Conservation (phyloP, 805 yeast species). For the Suhomyces emberorum region DNA sequence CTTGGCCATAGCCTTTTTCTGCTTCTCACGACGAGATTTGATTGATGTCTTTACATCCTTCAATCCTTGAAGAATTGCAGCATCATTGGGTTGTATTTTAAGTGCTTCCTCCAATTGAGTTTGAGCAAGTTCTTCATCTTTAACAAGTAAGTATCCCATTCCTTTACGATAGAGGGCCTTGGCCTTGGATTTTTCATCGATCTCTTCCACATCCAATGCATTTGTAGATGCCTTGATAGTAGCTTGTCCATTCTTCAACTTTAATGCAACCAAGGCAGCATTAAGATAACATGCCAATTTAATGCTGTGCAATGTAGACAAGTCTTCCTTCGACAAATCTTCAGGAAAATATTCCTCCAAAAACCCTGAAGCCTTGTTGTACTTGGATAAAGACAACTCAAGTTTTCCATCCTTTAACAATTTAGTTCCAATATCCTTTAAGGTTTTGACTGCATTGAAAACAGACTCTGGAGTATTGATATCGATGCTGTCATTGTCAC, state of each 20-base stretch:
- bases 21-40: slow-evolving; percentile 58
- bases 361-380: slow-evolving; percentile 67
- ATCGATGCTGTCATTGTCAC: slow-evolving; percentile 69
- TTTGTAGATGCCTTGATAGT: slow-evolving; percentile 59
- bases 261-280: slow-evolving; percentile 70
- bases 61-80: slow-evolving; percentile 64
- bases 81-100: slow-evolving; percentile 63
- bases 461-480: slow-evolving; percentile 60
- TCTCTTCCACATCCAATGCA: slow-evolving; percentile 58
- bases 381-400: slow-evolving; percentile 60
- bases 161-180: slow-evolving; percentile 90
- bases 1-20: slow-evolving; percentile 71
- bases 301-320: slow-evolving; percentile 47
- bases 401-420: slow-evolving; percentile 65
- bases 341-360: slow-evolving; percentile 73
- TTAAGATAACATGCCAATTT: slow-evolving; percentile 68
- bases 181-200: slow-evolving; percentile 67
- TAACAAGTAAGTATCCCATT: slow-evolving; percentile 57
- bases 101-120: slow-evolving; percentile 64
- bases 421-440: slow-evolving; percentile 77
- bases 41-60: slow-evolving; percentile 52
- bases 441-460: slow-evolving; percentile 55
- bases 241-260: slow-evolving; percentile 51
- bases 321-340: slow-evolving; percentile 54
- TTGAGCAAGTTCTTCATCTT: slow-evolving; percentile 70